Evolutionary conservation across 345 rosid species (phyloP).

Genomic region (Euphorbia pulcherrima): DNA sequence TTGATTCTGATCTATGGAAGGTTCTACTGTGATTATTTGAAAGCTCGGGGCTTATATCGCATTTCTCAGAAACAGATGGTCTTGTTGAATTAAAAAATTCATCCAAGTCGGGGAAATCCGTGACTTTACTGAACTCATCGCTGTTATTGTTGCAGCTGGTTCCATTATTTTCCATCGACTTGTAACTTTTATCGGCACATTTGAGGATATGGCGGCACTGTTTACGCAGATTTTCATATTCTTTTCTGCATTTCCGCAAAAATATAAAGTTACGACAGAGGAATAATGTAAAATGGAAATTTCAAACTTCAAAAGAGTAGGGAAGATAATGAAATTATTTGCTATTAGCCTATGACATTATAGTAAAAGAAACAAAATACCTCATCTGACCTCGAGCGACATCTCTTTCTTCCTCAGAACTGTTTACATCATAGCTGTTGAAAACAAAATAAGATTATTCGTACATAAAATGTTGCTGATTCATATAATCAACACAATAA

Average conservation of each 20-base stretch:
- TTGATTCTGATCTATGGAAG: constrained; percentile 22
- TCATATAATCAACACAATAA: background rate
- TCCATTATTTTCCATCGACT: constrained; percentile 38
- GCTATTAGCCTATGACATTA: background rate
- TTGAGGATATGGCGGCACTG: constrained; percentile 46
- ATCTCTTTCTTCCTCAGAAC: constrained; percentile 69
- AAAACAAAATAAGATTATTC: constrained; percentile 8
- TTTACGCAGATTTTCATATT: constrained; percentile 60
- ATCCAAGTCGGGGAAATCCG: constrained; percentile 42
- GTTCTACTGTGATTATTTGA: constrained; percentile 22
- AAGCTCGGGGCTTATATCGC: constrained; percentile 26
- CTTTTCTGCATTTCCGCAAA: constrained; percentile 47
- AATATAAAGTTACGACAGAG: background rate
- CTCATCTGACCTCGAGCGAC: constrained; percentile 45
- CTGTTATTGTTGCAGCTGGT: constrained; percentile 36
- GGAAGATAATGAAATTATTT: background rate
- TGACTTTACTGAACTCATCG: constrained; percentile 41
- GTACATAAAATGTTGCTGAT: background rate
- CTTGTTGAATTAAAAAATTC: constrained; percentile 35
- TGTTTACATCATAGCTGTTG: constrained; percentile 62
- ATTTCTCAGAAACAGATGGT: constrained; percentile 30
- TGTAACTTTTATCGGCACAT: constrained; percentile 35
- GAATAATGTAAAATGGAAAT: background rate
- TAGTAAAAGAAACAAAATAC: constrained; percentile 30
- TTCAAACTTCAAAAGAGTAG: background rate